Evolutionary conservation across 2,329 filamentous ascomycete species (phyloP), one percentile per base, ranked within the genome.

Genomic region (Fusarium lyarnte): DNA sequence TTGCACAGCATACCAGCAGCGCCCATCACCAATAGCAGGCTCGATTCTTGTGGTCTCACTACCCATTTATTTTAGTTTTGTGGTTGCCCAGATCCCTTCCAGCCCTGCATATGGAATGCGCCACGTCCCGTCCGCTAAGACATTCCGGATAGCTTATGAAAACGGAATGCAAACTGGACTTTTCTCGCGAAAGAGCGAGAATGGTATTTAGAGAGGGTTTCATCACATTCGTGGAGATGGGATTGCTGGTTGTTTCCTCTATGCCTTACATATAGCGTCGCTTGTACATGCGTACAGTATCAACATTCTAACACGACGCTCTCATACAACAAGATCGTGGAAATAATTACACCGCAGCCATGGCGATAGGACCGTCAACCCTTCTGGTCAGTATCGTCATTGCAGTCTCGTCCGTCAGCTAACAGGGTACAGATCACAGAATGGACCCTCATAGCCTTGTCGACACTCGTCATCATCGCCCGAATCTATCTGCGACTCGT

Each of bases 401-500:
- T 1, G 13, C 6, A 4, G 6, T 6, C n/a, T 13, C 0, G 8
- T 17, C 2, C 5, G 2, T 8, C 2, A 31, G 27, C 66, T 69
- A 23, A 69, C 9, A 14, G 36, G 21, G 5, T 52, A 6, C 0
- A 74, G 72, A 63, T 58, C 2, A 27, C 51, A 29, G 67, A 64
- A 57, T 74, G 71, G 58, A 49, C 58, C 7, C 57, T 74, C 19
- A 74, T 74, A 3, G 35, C 60, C 0, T 54, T 73, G 13, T 72
- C 73, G 0, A 51, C 60, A 1, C 5, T 52, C 1, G 70, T 70
- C 14, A 70, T 74, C 17, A 49, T 29, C 14, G 72, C 72, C 1
- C 72, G 72, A 21, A 42, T 74, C 13, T 59, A 72, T n/a, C 66
- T 74, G 5, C 62, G 72, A 21, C 45, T 74, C 5, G 17, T 33